Conservation (phyloP, 2,329 filamentous ascomycete species). For the Leptodontidium sp. region DNA sequence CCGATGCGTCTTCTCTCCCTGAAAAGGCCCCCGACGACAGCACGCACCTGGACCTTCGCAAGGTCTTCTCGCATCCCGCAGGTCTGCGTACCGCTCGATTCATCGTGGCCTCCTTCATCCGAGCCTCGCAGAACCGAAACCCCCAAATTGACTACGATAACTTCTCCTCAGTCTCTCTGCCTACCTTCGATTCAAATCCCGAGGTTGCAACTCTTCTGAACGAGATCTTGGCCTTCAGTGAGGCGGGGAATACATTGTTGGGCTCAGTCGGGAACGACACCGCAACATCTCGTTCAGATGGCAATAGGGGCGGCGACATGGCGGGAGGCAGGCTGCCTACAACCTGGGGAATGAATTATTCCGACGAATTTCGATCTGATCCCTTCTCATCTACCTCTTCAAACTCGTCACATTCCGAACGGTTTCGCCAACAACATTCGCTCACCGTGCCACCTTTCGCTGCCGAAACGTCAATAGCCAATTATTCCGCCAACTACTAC, state of each 20-base stretch:
- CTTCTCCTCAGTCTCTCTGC: slow-evolving; percentile 18
- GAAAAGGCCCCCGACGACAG: slow-evolving; percentile 18
- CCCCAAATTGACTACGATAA: slow-evolving; percentile 8
- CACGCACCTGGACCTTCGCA: slow-evolving; percentile 28
- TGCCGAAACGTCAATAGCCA: slow-evolving; percentile 5
- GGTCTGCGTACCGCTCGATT: slow-evolving; percentile 34
- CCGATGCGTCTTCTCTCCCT: slow-evolving; percentile 19
- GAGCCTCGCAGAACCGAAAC: slow-evolving; percentile 8
- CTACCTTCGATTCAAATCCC: slow-evolving; percentile 23
- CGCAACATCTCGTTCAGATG: not conserved
- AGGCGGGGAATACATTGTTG: slow-evolving; percentile 3
- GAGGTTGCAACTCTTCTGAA: slow-evolving; percentile 27
- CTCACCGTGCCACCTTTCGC: not conserved
- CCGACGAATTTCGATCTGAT: slow-evolving; percentile 7
- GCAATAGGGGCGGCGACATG: slow-evolving; percentile 2
- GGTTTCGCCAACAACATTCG: not conserved
- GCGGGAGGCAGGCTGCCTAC: not conserved
- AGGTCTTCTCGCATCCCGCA: slow-evolving; percentile 30
- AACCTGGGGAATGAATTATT: slow-evolving; percentile 7
- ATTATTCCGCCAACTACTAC: slow-evolving; percentile 2
- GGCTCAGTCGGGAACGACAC: not conserved
- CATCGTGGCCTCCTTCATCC: slow-evolving; percentile 24
- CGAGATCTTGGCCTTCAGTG: slow-evolving; percentile 34
- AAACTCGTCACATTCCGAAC: slow-evolving; percentile 2
- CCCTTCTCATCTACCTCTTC: not conserved